A percentile compares a stretch with the other conserved stretches of the same genome.
These are phyloP conservation scores for Ceratocystiopsis sp. DNA, from an alignment of 2,329 filamentous ascomycete species.

Conservation along the genomic window DNA sequence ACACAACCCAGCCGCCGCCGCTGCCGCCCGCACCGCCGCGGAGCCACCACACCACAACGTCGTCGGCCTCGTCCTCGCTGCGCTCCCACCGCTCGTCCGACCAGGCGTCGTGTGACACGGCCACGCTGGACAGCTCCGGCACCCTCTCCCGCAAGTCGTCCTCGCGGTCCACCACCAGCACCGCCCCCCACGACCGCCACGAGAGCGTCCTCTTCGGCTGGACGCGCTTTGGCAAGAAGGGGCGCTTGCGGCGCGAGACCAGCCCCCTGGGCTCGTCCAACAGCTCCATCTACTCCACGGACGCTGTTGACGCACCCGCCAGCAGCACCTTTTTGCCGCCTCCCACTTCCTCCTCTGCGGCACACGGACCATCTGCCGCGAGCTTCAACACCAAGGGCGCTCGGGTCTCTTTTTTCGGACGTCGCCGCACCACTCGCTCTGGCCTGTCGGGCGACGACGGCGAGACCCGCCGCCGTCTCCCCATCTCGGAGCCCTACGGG, in stretches of 20 bases:
- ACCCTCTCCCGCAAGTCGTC: conserved; percentile 38
- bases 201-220: not conserved
- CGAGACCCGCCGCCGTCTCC: conserved; percentile 23
- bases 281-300: conserved; percentile 31
- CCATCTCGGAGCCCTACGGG: conserved; percentile 48
- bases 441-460: conserved; percentile 13
- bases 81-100: conserved; percentile 27
- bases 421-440: conserved; percentile 25
- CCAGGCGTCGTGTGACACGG: conserved; percentile 28
- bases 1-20: no score
- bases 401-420: conserved; percentile 26
- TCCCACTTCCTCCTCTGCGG: no score
- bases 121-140: conserved; percentile 1
- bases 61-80: conserved; percentile 39
- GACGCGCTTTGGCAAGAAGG: conserved; percentile 31
- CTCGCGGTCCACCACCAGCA: conserved; percentile 33
- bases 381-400: conserved; percentile 8
- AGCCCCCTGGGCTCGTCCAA: conserved; percentile 29
- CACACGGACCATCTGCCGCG: conserved; percentile 12
- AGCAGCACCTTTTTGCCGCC: no score
- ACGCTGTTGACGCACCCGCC: conserved; percentile 10
- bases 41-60: conserved; percentile 27
- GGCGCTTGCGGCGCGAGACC: conserved; percentile 33
- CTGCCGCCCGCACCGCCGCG: no score
- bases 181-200: conserved; percentile 16